Percentiles rank a stretch among this genome's conserved stretches.
Conservation (phyloP, 2,329 filamentous ascomycete species). For the Huntiella bhutanensis region DNA sequence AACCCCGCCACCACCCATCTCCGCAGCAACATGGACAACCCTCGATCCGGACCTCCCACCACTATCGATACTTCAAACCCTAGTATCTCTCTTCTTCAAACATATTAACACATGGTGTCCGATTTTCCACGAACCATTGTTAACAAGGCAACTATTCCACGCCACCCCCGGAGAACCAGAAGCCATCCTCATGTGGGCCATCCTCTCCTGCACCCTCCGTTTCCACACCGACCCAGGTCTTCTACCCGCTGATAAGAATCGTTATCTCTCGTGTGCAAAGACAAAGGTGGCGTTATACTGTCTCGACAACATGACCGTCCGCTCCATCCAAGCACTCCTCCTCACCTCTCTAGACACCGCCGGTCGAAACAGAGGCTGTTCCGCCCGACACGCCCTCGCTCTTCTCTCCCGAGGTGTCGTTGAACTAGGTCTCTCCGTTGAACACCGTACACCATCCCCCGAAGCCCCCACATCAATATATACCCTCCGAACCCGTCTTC, state of each 20-base stretch:
- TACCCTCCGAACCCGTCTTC: constrained; percentile 65
- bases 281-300: constrained; percentile 74
- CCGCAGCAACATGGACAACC: background rate
- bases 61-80: constrained; percentile 52
- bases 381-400: constrained; percentile 81
- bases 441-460: constrained; percentile 60
- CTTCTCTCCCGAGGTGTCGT: constrained; percentile 77
- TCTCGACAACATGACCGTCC: constrained; percentile 76
- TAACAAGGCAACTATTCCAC: constrained; percentile 59
- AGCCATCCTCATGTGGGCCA: constrained; percentile 65
- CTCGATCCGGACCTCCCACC: constrained; percentile 50
- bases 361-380: constrained; percentile 73
- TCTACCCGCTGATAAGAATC: constrained; percentile 50
- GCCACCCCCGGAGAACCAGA: constrained; percentile 53
- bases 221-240: constrained; percentile 64
- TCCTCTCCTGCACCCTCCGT: constrained; percentile 70
- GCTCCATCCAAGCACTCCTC: constrained; percentile 68
- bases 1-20: background rate
- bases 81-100: constrained; percentile 62
- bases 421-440: constrained; percentile 68
- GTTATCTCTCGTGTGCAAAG: constrained; percentile 67
- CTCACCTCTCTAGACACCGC: constrained; percentile 73
- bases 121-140: constrained; percentile 71
- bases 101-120: constrained; percentile 74
- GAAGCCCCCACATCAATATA: constrained; percentile 66